Evolutionary conservation across 1,284 basidiomycete genomes (phyloP), one percentile per base, ranked within the genome.

Genomic region (Moesziomyces parantarcticus): DNA sequence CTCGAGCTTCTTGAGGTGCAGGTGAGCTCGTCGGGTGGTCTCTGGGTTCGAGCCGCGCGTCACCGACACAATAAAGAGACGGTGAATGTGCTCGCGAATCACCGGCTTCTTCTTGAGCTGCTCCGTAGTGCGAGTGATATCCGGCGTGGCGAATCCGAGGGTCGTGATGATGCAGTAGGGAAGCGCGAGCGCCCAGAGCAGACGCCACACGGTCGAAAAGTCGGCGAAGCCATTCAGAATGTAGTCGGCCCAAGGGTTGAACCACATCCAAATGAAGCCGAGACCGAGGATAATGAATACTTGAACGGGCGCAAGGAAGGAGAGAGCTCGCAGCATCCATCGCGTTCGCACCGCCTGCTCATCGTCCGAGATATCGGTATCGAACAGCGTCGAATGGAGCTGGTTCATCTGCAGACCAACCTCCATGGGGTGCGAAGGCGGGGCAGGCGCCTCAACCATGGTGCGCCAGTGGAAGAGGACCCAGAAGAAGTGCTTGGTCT

Each of bases 41-140:
- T 80, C 75, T 47, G 84, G 84, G 76, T 85, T 85, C 6, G 84
- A 85, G 36, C 84, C 84, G 63, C 84, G 84, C 23, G 84, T 85
- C 58, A 85, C 84, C 44, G 84, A 81, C 26, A 85, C 78, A 59
- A 85, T 81, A 75, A 84, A 85, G 60, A 85, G 80, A 65, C 84
- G 83, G 64, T 84, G 82, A 53, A 85, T 84, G 60, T 84, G 80
- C 55, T 85, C 84, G 57, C 84, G 80, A 58, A 74, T 69, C 21
- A 85, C 84, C 3, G 80, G 79, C 69, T 82, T 82, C 78, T 84
- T 82, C 59, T 83, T 83, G 70, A 82, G 79, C 40, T 70, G 52
- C 50, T 78, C 74, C 49, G 76, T 64, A 39, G 82, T 83, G 58
- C 84, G 84, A 14, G 84, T 85, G 47, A 84, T 81, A 69, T 85